A percentile compares a stretch with the other conserved stretches of the same genome.
These are phyloP conservation scores for Clathrospora elynae DNA, from an alignment of 2,329 filamentous ascomycete species.

Conservation along the genomic window DNA sequence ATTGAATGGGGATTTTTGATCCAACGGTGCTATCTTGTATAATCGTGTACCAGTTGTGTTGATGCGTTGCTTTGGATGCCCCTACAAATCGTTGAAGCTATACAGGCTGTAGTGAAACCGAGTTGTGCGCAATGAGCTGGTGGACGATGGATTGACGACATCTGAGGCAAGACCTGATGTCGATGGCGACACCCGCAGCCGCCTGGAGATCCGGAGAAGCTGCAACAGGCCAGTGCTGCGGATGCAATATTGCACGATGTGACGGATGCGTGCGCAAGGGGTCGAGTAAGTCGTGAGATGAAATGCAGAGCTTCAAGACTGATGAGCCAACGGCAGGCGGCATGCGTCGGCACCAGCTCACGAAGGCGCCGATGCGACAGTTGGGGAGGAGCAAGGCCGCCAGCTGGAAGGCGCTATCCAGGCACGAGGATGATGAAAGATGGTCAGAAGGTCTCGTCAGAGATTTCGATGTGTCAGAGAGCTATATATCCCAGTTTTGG, in stretches of 20 bases:
- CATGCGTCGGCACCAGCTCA: constrained; percentile 20
- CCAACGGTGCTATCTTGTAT: too few relatives aligned
- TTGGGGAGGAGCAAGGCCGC: constrained; percentile 19
- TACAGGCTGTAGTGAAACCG: background rate
- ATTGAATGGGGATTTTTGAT: background rate
- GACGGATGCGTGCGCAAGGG: too few relatives aligned
- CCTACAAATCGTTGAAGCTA: too few relatives aligned
- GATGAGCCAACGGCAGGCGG: constrained; percentile 19
- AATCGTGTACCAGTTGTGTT: too few relatives aligned
- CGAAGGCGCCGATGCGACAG: constrained; percentile 15
- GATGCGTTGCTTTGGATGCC: too few relatives aligned
- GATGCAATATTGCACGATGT: constrained; percentile 17
- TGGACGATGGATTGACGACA: constrained; percentile 21
- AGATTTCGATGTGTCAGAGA: constrained; percentile 41
- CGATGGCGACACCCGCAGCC: constrained; percentile 27
- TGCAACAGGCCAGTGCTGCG: constrained; percentile 8
- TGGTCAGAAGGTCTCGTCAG: constrained; percentile 28
- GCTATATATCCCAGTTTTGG: too few relatives aligned
- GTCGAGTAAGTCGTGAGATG: constrained; percentile 25
- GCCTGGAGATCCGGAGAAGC: constrained; percentile 22
- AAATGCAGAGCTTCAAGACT: constrained; percentile 15
- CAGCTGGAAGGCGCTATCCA: constrained; percentile 22
- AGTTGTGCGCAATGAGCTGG: background rate
- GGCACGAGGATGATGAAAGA: constrained; percentile 32
- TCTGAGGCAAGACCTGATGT: constrained; percentile 27